Evolutionary conservation across 2,329 filamentous ascomycete genomes (phyloP).

Genomic region (Aciculosporium take): DNA sequence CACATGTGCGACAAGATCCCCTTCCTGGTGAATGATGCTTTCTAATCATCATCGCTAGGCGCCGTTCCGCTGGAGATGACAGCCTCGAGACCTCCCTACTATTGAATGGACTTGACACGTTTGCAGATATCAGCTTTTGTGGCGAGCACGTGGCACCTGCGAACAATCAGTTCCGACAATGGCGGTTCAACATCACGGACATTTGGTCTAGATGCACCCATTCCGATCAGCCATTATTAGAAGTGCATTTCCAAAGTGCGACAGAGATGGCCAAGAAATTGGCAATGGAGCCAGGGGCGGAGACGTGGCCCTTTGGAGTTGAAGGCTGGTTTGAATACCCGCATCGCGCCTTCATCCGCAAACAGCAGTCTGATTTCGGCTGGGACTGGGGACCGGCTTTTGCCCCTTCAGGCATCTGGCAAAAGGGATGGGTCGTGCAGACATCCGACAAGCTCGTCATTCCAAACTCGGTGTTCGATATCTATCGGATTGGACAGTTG

Average conservation of each 20-base stretch:
- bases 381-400: slow-evolving; percentile 52
- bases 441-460: neutral
- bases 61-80: slow-evolving; percentile 11
- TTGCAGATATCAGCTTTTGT: slow-evolving; percentile 41
- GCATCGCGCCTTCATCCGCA: slow-evolving; percentile 28
- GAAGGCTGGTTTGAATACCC: slow-evolving; percentile 10
- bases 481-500: slow-evolving; percentile 43
- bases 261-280: slow-evolving; percentile 7
- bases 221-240: slow-evolving; percentile 6
- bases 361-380: slow-evolving; percentile 49
- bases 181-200: slow-evolving; percentile 40
- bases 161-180: slow-evolving; percentile 50
- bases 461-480: slow-evolving; percentile 40
- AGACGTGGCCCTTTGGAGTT: slow-evolving; percentile 3
- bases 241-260: slow-evolving; percentile 12
- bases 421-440: slow-evolving; percentile 42
- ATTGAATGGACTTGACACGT: slow-evolving; percentile 50
- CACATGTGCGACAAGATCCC: slow-evolving; percentile 21
- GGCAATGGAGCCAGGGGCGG: slow-evolving; percentile 4
- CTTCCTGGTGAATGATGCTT: neutral
- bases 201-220: slow-evolving; percentile 17
- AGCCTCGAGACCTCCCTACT: slow-evolving; percentile 35
- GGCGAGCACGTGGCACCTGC: slow-evolving; percentile 38
- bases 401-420: slow-evolving; percentile 48
- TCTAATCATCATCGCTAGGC: slow-evolving; percentile 1